phyloP scores from a whole-genome alignment of 2,329 filamentous ascomycete genomes.

The Xylariaceae sp. region DNA sequence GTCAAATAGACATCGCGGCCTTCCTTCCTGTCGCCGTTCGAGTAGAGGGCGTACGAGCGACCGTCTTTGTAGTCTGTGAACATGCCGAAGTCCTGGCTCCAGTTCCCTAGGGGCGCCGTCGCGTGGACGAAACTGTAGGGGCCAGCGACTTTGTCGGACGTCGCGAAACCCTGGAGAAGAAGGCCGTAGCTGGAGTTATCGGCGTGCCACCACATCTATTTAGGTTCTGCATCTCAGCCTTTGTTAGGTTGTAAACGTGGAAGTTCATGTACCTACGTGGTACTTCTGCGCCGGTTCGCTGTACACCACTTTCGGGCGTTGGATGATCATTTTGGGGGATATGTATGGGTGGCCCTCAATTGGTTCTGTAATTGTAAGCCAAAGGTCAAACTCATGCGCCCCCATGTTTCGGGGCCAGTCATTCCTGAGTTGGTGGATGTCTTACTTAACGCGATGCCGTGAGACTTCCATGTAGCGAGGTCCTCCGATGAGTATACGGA shows the following conservation, averaged over 20 bases:
- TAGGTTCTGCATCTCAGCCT: no score
- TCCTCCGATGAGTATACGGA: constrained; percentile 58
- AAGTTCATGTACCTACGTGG: constrained; percentile 38
- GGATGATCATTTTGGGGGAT: constrained; percentile 51
- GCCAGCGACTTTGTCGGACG: constrained; percentile 45
- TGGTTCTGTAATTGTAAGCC: constrained; percentile 33
- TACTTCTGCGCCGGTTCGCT: constrained; percentile 50
- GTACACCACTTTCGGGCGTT: constrained; percentile 57
- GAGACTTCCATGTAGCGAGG: constrained; percentile 52
- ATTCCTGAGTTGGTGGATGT: constrained; percentile 1
- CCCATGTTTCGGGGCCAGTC: neutral
- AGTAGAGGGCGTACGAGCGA: constrained; percentile 51
- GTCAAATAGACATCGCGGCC: constrained; percentile 54
- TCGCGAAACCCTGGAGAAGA: constrained; percentile 52
- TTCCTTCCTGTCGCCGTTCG: constrained; percentile 50
- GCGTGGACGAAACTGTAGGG: constrained; percentile 52
- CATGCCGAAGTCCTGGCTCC: constrained; percentile 57
- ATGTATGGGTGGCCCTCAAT: constrained; percentile 51
- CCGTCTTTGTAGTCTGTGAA: constrained; percentile 57
- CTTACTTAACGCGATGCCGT: constrained; percentile 51
- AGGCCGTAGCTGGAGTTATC: constrained; percentile 52
- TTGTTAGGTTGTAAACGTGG: no score
- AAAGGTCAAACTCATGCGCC: no score
- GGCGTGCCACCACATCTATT: constrained; percentile 56
- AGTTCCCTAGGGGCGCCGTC: constrained; percentile 52